Evolutionary conservation across 2,329 filamentous ascomycete genomes (phyloP).

Genomic region (Hypoxylon sp.): DNA sequence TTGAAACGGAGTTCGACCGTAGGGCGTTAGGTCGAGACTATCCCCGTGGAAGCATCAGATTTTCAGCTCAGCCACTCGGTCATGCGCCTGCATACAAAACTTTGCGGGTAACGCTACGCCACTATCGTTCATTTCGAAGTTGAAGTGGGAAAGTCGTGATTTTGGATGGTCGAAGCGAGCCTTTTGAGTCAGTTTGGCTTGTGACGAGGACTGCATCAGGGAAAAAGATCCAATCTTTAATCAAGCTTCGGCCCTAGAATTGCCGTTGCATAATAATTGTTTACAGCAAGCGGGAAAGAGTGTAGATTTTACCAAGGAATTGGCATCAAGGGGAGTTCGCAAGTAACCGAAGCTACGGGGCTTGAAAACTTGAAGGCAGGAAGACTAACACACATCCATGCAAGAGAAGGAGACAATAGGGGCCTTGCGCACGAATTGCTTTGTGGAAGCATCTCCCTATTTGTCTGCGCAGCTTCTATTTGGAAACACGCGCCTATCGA

Average conservation of each 20-base stretch:
- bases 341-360: conserved; percentile 11
- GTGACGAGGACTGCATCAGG: conserved; percentile 23
- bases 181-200: conserved; percentile 27
- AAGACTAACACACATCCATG: conserved; percentile 5
- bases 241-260: conserved; percentile 13
- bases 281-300: background rate
- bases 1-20: conserved; percentile 20
- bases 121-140: conserved; percentile 21
- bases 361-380: conserved; percentile 14
- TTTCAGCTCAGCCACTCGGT: conserved; percentile 20
- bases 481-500: conserved; percentile 9
- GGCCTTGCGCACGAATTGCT: conserved; percentile 8
- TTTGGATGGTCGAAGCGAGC: conserved; percentile 30
- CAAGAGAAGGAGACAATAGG: conserved; percentile 33
- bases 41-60: conserved; percentile 4
- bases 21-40: conserved; percentile 20
- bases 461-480: conserved; percentile 3
- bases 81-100: conserved; percentile 34
- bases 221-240: conserved; percentile 20
- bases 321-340: conserved; percentile 14
- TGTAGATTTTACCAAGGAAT: conserved; percentile 9
- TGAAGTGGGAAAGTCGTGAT: conserved; percentile 26
- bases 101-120: conserved; percentile 35
- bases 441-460: conserved; percentile 9
- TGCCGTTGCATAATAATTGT: conserved; percentile 19